Evolutionary conservation across 192 early-diverging fungal genomes (phyloP).

Genomic region (Paraglomus occultum): DNA sequence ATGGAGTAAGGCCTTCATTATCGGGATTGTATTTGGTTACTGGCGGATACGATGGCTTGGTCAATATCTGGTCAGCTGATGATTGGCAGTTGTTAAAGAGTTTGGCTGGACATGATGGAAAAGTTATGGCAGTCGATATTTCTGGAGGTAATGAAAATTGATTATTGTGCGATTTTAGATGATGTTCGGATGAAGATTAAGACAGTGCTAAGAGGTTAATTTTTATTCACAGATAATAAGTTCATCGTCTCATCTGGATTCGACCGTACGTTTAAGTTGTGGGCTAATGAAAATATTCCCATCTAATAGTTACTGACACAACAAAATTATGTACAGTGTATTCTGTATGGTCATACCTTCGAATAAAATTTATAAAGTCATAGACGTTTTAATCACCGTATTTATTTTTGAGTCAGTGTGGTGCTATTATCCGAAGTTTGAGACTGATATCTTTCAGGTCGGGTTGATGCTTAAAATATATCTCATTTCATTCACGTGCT

Average conservation of each 20-base stretch:
- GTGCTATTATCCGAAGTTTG: too few relatives aligned
- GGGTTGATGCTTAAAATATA: too few relatives aligned
- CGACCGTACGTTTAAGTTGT: slow-evolving; percentile 96
- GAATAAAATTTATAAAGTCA: too few relatives aligned
- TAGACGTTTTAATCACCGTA: too few relatives aligned
- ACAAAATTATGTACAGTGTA: too few relatives aligned
- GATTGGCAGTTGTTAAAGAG: slow-evolving; percentile 91
- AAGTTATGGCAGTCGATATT: slow-evolving; percentile 88
- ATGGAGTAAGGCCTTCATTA: slow-evolving; percentile 31
- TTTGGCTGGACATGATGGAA: slow-evolving; percentile 84
- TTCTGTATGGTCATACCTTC: too few relatives aligned
- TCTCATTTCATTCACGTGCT: too few relatives aligned
- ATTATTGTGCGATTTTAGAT: neutral
- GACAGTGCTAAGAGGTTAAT: neutral
- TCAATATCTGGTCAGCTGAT: slow-evolving; percentile 92
- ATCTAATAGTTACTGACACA: neutral
- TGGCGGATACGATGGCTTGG: slow-evolving; percentile 83
- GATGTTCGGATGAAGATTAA: neutral
- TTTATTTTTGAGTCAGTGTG: too few relatives aligned
- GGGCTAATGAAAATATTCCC: slow-evolving; percentile 38
- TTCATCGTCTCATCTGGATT: slow-evolving; percentile 85
- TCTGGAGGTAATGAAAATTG: slow-evolving; percentile 46
- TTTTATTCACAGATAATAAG: slow-evolving; percentile 59
- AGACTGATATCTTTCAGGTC: too few relatives aligned
- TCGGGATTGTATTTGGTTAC: slow-evolving; percentile 80